These are phyloP conservation scores for Vitrella brassicaformis DNA, from an alignment of 73 alveolate genomes.

Conservation along the genomic window DNA sequence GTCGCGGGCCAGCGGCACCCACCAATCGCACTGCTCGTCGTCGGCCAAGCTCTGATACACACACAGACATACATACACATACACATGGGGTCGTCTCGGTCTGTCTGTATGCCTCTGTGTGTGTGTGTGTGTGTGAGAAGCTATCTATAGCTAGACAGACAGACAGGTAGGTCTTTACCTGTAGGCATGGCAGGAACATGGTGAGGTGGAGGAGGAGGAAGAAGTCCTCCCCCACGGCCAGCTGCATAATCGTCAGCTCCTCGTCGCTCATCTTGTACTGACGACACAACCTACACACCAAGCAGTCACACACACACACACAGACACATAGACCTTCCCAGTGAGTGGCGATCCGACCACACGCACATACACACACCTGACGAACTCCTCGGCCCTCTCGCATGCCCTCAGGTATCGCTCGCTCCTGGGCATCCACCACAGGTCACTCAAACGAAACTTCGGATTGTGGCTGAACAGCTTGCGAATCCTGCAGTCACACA, in stretches of 20 bases:
- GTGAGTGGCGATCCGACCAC: not conserved
- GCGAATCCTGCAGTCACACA: too few species aligned
- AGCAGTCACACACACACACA: not conserved
- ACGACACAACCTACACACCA: not conserved
- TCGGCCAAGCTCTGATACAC: not conserved
- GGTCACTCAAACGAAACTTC: too few species aligned
- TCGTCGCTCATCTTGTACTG: not conserved
- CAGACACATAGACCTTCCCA: not conserved
- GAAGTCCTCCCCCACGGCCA: not conserved
- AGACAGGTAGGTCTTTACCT: too few species aligned
- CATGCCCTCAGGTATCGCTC: not conserved
- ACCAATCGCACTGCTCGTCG: not conserved
- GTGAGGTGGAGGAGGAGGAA: not conserved
- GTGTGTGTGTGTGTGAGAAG: too few species aligned
- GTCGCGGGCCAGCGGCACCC: not conserved
- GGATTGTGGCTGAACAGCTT: too few species aligned
- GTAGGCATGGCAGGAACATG: not conserved
- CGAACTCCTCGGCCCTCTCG: not conserved
- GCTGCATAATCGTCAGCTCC: not conserved
- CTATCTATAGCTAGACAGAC: too few species aligned
- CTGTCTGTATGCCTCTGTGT: too few species aligned
- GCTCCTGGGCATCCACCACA: not conserved
- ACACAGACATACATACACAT: too few species aligned
- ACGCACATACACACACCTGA: not conserved
- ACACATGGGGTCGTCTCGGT: too few species aligned